Conservation (phyloP, 1,139 yeast species). For the Debaryomycetaceae sp. region DNA sequence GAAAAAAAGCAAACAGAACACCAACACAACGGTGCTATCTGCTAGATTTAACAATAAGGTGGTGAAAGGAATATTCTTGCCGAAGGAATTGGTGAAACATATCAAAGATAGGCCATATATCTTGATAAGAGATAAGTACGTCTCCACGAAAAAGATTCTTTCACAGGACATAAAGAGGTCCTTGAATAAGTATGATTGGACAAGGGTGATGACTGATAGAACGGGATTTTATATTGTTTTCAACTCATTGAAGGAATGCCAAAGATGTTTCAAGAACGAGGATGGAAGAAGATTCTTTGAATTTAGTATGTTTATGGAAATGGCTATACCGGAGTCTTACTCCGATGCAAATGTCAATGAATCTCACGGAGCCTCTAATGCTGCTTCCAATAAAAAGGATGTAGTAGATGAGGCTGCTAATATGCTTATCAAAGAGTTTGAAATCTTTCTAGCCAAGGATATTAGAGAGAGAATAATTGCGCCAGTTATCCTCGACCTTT, state of each 20-base stretch:
- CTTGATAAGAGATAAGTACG: slow-evolving; percentile 50
- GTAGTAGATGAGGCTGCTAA: slow-evolving; percentile 57
- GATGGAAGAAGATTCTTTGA: slow-evolving; percentile 57
- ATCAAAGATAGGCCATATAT: slow-evolving; percentile 57
- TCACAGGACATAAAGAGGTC: slow-evolving; percentile 53
- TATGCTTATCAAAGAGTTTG: slow-evolving; percentile 60
- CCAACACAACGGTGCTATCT: slow-evolving; percentile 35
- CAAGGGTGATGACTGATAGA: slow-evolving; percentile 57
- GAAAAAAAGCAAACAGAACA: neutral
- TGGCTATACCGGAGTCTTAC: slow-evolving; percentile 40
- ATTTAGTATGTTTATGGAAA: slow-evolving; percentile 54
- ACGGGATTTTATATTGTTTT: slow-evolving; percentile 73
- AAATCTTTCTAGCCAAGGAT: slow-evolving; percentile 63
- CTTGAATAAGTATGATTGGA: slow-evolving; percentile 59
- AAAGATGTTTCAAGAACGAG: slow-evolving; percentile 60
- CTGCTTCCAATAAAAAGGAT: slow-evolving; percentile 11
- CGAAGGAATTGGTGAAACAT: slow-evolving; percentile 43
- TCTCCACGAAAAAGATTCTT: slow-evolving; percentile 49
- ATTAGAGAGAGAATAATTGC: slow-evolving; percentile 73
- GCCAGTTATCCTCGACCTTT: slow-evolving; percentile 60
- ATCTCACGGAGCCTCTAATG: slow-evolving; percentile 9
- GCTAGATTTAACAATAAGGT: slow-evolving; percentile 28
- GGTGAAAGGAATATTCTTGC: slow-evolving; percentile 34
- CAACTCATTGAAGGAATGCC: slow-evolving; percentile 60
- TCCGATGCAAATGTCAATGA: slow-evolving; percentile 10